Conservation (phyloP, 2,329 filamentous ascomycete genomes). For the Colletotrichum sp. region DNA sequence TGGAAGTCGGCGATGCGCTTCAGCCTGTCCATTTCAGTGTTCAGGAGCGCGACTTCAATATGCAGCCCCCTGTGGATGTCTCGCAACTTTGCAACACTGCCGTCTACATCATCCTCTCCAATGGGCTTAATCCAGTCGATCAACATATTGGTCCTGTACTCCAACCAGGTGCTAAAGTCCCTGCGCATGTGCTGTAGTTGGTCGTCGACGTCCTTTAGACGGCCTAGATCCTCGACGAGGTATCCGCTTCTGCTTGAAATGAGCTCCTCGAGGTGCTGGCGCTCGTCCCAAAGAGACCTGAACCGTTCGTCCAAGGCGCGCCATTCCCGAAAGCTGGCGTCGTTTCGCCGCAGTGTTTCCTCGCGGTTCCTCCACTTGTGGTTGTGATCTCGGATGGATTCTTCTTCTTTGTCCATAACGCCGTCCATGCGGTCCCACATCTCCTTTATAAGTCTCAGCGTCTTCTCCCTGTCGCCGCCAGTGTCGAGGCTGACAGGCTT, state of each 20-base stretch:
- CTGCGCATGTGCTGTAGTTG: neutral
- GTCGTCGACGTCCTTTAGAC: neutral
- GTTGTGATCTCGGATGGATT: neutral
- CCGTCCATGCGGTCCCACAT: neutral
- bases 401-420: neutral
- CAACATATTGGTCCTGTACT: neutral
- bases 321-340: neutral
- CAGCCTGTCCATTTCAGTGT: neutral
- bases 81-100: neutral
- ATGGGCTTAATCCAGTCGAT: neutral
- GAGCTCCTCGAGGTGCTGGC: neutral
- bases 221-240: neutral
- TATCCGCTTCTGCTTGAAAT: neutral
- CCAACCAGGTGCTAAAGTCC: neutral
- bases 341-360: neutral
- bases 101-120: neutral
- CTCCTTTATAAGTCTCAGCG: neutral
- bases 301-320: neutral
- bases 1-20: neutral
- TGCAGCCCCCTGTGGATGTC: neutral
- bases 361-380: neutral
- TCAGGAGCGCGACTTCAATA: neutral
- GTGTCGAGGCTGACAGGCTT: neutral
- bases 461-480: neutral
- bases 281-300: neutral